Evolutionary conservation across 2,329 filamentous ascomycete genomes (phyloP), one percentile per base, ranked within the genome.

Genomic region (Cytospora leucostoma): DNA sequence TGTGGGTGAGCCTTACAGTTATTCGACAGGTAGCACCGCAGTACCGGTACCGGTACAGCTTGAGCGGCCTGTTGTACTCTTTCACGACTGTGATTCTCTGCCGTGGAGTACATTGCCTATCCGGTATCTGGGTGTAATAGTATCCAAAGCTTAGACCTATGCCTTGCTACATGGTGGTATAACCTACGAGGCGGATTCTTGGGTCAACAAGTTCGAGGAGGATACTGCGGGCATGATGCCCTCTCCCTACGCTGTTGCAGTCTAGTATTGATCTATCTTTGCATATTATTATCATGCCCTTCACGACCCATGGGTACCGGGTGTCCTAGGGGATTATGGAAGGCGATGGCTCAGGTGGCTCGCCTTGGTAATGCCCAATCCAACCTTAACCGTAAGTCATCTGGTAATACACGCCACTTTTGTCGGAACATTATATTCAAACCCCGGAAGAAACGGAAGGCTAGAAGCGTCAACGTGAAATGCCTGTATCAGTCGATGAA

Each of bases 1-100:
- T 55, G 38, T 44, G 19, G 38, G 53, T 27, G n/a, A 61, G 50
- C 37, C 35, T 47, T n/a, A 55, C 38, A 32, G 21, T 21, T 11
- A 27, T 27, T 27, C 27, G 27, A 27, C 27, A 27, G 2, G 27
- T 27, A 27, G 27, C 27, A 27, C 27, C 27, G 27, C 27, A 27
- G 27, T 27, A 27, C 27, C 27, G 27, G 27, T 27, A 27, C 27
- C 27, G 7, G n/a, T 21, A 21, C n/a, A n/a, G n/a, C 44, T 47
- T 19, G 5, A 21, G 15, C 10, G 44, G n/a, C 8, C 21, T n/a
- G 2, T 61, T 52, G 34, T 47, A 51, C 17, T n/a, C 17, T 8
- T 19, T 10, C 8, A 44, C 40, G 10, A 37, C 35, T 37, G 40
- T 19, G 40, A 19, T 19, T 44, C 6, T 44, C 4, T 17, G 17